Conservation (phyloP, 352 stramenopile genomes). For the Globisporangium megalacanthum region DNA sequence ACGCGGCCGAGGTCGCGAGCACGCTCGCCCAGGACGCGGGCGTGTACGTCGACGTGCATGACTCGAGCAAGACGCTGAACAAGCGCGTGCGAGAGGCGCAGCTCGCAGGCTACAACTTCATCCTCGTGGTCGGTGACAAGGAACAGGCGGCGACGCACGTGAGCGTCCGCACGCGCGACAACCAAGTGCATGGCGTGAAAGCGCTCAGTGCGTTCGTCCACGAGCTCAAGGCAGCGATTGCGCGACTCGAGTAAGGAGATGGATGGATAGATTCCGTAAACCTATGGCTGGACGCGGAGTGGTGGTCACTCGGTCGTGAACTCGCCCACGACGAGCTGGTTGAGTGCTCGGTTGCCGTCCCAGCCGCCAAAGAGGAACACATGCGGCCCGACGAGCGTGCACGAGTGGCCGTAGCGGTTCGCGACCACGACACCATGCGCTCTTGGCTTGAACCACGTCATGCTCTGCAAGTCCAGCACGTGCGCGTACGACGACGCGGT, state of each 20-base stretch:
- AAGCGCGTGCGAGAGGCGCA: constrained; percentile 79
- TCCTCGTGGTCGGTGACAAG: constrained; percentile 75
- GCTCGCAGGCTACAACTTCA: constrained; percentile 82
- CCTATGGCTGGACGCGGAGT: no score
- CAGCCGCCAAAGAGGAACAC: constrained; percentile 78
- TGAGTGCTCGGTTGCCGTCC: constrained; percentile 76
- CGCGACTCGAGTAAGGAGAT: constrained; percentile 47
- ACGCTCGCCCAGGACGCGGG: constrained; percentile 34
- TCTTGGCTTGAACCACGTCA: constrained; percentile 54
- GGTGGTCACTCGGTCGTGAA: constrained; percentile 11
- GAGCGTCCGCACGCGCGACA: constrained; percentile 81
- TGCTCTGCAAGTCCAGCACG: constrained; percentile 49
- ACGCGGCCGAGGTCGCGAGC: constrained; percentile 46
- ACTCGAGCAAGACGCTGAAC: constrained; percentile 79
- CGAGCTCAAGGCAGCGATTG: constrained; percentile 48
- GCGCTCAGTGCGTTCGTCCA: constrained; percentile 44
- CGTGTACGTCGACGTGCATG: constrained; percentile 69
- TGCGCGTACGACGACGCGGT: constrained; percentile 46
- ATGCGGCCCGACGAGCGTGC: constrained; percentile 53
- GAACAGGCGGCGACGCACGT: constrained; percentile 47
- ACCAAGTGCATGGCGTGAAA: constrained; percentile 69
- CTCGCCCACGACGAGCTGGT: constrained; percentile 68
- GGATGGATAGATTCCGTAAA: background rate
- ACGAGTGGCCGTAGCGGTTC: constrained; percentile 73
- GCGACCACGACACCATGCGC: constrained; percentile 34